Evolutionary conservation across 176 grass and related monocot species (phyloP), one percentile per base, ranked within the genome.

Genomic region (Hordeum marinum): DNA sequence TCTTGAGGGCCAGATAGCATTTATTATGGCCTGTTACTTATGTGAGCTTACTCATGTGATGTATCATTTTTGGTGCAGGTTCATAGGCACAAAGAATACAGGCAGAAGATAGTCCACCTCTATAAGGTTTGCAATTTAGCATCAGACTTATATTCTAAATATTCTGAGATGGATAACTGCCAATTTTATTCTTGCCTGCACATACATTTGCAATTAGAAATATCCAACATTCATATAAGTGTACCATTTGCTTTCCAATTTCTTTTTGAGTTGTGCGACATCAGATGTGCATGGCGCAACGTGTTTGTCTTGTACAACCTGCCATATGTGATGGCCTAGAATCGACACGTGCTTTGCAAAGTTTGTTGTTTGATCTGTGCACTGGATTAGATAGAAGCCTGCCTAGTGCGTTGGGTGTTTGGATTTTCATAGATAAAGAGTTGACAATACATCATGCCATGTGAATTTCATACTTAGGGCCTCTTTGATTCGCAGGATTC

Each of bases 31-130:
- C 4, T 43, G 26, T 35, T 80, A 63, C 52, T 62, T 62, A 66
- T 48, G 26, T 75, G 17, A 80, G 26, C 45, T 60, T 80, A 29
- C 66, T 90, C 34, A 73, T 86, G 45, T 83, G 40, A 67, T 72
- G 9, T 65, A 40, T 68, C 37, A 9, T 27, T 79, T 39, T 31
- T 59, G 55, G 63, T 84, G 39, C 80, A 98, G 96, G 85, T 90
- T 82, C 92, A 93, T 42, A 92, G 93, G 66, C 87, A 98, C 66
- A 98, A 90, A 83, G 96, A 95, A 64, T 98, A 98, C 72, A 93
- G 96, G 67, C 87, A 93, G 78, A 94, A 77, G 87, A 88, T 95
- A 91, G 83, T 95, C 66, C 87, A 90, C 61, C 75, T 89, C 46
- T 98, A 98, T 84, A 90, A 95, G 96, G 96, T 98, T 85, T 89